These are phyloP conservation scores for Populus tomentosa DNA, from an alignment of 441 rosid genomes.

Conservation along the genomic window DNA sequence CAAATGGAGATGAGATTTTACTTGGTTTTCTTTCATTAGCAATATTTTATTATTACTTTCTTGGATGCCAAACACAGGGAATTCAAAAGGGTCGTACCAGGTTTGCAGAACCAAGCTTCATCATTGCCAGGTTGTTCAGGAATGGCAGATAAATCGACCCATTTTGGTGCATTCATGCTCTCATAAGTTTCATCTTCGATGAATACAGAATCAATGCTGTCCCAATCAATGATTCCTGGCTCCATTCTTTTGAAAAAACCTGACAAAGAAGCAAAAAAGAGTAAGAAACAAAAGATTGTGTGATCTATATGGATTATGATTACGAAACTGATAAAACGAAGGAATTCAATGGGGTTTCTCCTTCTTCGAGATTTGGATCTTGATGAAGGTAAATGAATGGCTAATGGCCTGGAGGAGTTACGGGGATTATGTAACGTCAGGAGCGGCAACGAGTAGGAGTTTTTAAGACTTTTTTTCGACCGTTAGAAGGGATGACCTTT, in stretches of 20 bases:
- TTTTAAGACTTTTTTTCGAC: background rate
- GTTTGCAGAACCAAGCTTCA: background rate
- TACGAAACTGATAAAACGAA: background rate
- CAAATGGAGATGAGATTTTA: background rate
- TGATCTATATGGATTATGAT: background rate
- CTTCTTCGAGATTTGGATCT: background rate
- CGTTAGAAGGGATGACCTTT: no score
- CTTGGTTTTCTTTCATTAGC: background rate
- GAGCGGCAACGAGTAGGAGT: background rate
- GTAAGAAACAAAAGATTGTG: background rate
- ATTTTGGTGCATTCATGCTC: slow-evolving; percentile 28
- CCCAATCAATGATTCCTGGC: slow-evolving; percentile 29
- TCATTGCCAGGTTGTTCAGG: background rate
- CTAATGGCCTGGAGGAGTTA: background rate
- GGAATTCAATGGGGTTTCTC: background rate
- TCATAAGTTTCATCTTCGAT: slow-evolving; percentile 23
- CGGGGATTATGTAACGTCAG: background rate
- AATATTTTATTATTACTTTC: background rate
- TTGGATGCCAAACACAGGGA: background rate
- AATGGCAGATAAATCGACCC: slow-evolving; percentile 25
- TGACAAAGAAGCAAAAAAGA: background rate
- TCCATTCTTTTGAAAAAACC: slow-evolving; percentile 15
- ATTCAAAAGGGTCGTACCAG: background rate
- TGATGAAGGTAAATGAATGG: background rate
- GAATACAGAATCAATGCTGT: slow-evolving; percentile 21